Percentiles rank a stretch among this genome's conserved stretches.
These are phyloP conservation scores for Mediolabrus comicus DNA, from an alignment of 108 stramenopile species.

Conservation along the genomic window DNA sequence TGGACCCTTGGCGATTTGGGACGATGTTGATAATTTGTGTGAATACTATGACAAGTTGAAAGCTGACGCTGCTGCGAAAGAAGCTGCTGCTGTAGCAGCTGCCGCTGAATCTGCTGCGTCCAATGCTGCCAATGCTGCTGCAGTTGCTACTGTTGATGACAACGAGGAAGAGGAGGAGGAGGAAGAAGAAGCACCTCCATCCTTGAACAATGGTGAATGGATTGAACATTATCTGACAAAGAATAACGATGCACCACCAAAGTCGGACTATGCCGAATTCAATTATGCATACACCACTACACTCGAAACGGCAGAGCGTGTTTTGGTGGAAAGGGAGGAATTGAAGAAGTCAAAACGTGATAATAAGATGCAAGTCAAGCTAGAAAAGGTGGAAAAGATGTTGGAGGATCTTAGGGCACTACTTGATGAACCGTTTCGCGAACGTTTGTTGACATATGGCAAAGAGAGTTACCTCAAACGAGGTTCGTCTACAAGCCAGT, in stretches of 20 bases:
- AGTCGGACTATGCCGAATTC: constrained; percentile 4
- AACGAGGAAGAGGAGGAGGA: not conserved
- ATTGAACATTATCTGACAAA: constrained; percentile 5
- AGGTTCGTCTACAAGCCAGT: not conserved
- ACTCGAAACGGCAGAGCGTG: not conserved
- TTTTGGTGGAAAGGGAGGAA: not conserved
- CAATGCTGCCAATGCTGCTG: not conserved
- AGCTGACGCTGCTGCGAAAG: not conserved
- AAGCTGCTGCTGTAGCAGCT: not conserved
- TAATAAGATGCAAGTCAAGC: constrained; percentile 8
- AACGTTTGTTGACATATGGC: not conserved
- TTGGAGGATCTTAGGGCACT: constrained; percentile 4
- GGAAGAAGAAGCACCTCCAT: not conserved
- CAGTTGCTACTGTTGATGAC: not conserved
- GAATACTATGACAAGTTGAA: not conserved
- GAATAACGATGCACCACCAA: constrained; percentile 1
- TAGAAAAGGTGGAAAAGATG: constrained; percentile 5
- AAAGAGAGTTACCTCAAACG: not conserved
- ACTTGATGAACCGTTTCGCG: constrained; percentile 14
- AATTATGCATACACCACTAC: not conserved
- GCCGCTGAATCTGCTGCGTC: not conserved
- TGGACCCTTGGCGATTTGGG: constrained; percentile 12
- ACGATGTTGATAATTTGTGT: constrained; percentile 11
- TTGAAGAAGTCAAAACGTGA: not conserved
- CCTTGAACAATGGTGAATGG: not conserved